Evolutionary conservation across 352 stramenopile genomes (phyloP), one percentile per base, ranked within the genome.

Genomic region (Globisporangium alternatum): DNA sequence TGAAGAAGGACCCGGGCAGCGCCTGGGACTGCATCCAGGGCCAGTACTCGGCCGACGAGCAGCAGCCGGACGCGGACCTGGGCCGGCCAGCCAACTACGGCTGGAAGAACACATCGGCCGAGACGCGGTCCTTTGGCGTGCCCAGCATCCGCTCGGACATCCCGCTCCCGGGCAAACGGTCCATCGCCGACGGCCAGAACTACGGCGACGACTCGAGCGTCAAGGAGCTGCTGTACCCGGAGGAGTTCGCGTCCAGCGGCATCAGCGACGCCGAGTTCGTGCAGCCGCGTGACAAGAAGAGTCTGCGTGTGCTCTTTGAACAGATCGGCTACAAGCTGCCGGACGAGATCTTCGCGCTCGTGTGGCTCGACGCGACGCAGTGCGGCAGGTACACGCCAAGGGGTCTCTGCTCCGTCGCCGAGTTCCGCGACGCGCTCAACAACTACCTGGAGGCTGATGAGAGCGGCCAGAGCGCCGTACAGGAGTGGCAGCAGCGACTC

Each of bases 151-250:
- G 91, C 1, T 86, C 72, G 9, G 91, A 97, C 63, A 96, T 97
- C 51, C 72, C 83, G 2, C 72, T 79, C 35, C 89, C 90, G 21
- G 68, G 69, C 6, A 81, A 74, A 10, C 67, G 82, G 17, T 97
- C 89, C 5, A 76, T 98, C n/a, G 90, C 89, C 8, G 89, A 97
- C 65, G 75, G 67, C 37, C 89, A 97, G 65, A 98, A 98, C 66
- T 97, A 97, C 65, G 90, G 90, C 51, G 89, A 97, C 60, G 89
- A 97, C 69, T 72, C 78, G 25, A 81, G 68, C 58, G 86, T 81
- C 44, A 79, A 91, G 41, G 80, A 91, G 51, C 76, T 98, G 55
- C 64, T 98, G 37, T 93, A 97, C 63, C 89, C 90, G 0, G 81
- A 91, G 35, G 66, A 90, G 61, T 96, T 97, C 68, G 77, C 86